Conservation (phyloP, 257 asterid genomes). For the Agastache rugosa region DNA sequence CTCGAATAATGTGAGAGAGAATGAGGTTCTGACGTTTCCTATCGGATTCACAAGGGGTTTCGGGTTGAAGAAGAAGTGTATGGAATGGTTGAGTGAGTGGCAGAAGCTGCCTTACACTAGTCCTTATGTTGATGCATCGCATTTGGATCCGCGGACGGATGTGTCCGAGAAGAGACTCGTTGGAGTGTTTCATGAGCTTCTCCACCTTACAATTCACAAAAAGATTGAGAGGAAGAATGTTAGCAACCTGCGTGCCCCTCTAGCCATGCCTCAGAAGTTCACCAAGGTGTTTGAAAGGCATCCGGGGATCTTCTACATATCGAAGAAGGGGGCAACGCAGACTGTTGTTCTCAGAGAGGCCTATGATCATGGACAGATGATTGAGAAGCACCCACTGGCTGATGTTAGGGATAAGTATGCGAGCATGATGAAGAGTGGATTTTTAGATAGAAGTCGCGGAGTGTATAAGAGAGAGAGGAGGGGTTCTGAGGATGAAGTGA, state of each 20-base stretch:
- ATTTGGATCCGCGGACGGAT: conserved; percentile 62
- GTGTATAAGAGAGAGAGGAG: not conserved
- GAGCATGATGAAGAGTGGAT: conserved; percentile 71
- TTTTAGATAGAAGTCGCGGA: conserved; percentile 2
- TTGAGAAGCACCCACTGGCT: conserved; percentile 43
- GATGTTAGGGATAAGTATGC: conserved; percentile 60
- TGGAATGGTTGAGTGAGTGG: conserved; percentile 95
- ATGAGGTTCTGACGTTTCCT: conserved; percentile 62
- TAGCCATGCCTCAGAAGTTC: conserved; percentile 54
- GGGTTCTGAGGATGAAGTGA: conserved; percentile 12
- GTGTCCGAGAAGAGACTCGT: conserved; percentile 87
- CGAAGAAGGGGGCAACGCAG: conserved; percentile 15
- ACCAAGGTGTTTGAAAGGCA: conserved; percentile 56
- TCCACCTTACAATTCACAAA: conserved; percentile 61
- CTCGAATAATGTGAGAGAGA: conserved; percentile 33
- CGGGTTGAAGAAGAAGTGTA: conserved; percentile 83
- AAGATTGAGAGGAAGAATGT: conserved; percentile 73
- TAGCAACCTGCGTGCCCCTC: conserved; percentile 77
- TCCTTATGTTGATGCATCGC: conserved; percentile 54
- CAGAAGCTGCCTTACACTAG: conserved; percentile 85
- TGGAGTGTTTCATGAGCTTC: conserved; percentile 64
- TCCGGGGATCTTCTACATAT: conserved; percentile 14
- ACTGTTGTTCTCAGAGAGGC: conserved; percentile 77
- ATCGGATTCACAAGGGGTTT: conserved; percentile 83
- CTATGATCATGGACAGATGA: conserved; percentile 54